Conservation (phyloP, 345 rosid species). For the Dimocarpus longan region DNA sequence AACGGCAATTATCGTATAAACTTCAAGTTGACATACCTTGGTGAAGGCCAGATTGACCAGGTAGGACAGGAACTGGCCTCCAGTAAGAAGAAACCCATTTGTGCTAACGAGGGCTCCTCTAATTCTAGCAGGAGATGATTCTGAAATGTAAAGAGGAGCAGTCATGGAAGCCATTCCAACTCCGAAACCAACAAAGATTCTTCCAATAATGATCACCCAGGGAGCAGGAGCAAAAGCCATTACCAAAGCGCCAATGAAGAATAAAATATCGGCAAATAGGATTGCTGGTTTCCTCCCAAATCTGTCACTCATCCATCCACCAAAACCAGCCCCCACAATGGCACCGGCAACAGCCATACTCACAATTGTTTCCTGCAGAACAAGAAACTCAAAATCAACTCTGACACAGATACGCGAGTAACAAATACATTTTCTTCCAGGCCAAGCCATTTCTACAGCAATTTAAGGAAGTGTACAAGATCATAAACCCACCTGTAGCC, state of each 20-base stretch:
- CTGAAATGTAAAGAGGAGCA: constrained; percentile 88
- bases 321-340: constrained; percentile 78
- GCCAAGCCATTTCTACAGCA: too few species aligned
- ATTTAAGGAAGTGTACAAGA: neutral
- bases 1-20: neutral
- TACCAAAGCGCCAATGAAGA: constrained; percentile 63
- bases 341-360: constrained; percentile 94
- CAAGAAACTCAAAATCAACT: neutral
- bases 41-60: constrained; percentile 83
- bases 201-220: constrained; percentile 67
- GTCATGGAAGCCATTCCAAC: constrained; percentile 99
- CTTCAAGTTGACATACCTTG: constrained; percentile 35
- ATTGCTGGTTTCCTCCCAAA: constrained; percentile 71
- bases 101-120: constrained; percentile 91
- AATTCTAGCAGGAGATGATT: constrained; percentile 86
- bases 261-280: constrained; percentile 59
- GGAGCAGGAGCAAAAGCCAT: constrained; percentile 83
- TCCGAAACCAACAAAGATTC: constrained; percentile 83
- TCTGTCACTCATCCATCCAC: constrained; percentile 79
- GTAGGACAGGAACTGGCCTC: constrained; percentile 85
- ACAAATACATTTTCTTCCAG: too few species aligned
- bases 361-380: constrained; percentile 61
- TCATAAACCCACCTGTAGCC: constrained; percentile 54
- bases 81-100: constrained; percentile 78
- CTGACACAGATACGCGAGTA: neutral